Conservation (phyloP, 2,329 filamentous ascomycete genomes). For the Pyricularia pennisetigena region DNA sequence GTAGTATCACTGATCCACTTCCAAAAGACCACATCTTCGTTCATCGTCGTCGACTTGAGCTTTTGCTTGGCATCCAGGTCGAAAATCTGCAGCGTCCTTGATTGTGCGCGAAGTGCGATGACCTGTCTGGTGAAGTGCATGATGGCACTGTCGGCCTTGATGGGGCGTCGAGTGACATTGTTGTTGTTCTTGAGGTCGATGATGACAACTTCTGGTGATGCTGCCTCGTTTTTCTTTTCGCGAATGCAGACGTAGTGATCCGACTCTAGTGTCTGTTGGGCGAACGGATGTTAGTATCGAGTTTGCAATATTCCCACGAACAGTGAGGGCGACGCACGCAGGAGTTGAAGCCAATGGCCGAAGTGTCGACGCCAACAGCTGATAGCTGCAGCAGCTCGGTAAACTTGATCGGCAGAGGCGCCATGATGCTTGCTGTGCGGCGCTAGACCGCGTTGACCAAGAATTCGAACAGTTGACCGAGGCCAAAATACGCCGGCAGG, state of each 20-base stretch:
- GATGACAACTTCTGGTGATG: conserved; percentile 91
- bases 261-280: conserved; percentile 81
- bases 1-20: conserved; percentile 93
- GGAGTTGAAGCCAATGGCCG: conserved; percentile 71
- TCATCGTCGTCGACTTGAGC: conserved; percentile 93
- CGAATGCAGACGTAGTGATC: conserved; percentile 94
- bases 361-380: conserved; percentile 23
- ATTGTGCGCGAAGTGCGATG: conserved; percentile 92
- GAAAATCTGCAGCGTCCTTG: conserved; percentile 93
- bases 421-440: conserved; percentile 19
- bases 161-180: conserved; percentile 86
- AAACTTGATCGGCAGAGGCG: conserved; percentile 28
- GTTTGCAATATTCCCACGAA: not conserved
- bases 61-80: conserved; percentile 88
- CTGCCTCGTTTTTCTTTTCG: conserved; percentile 78
- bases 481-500: not conserved
- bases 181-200: conserved; percentile 96
- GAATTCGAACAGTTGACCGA: not conserved
- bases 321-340: conserved; percentile 49
- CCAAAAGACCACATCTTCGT: conserved; percentile 97
- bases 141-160: conserved; percentile 98
- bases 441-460: conserved; percentile 18
- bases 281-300: conserved; percentile 12
- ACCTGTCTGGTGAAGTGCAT: conserved; percentile 98
- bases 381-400: conserved; percentile 30